These are phyloP conservation scores for Cyberlindnera subsufficiens DNA, from an alignment of 805 yeast genomes.

Conservation along the genomic window DNA sequence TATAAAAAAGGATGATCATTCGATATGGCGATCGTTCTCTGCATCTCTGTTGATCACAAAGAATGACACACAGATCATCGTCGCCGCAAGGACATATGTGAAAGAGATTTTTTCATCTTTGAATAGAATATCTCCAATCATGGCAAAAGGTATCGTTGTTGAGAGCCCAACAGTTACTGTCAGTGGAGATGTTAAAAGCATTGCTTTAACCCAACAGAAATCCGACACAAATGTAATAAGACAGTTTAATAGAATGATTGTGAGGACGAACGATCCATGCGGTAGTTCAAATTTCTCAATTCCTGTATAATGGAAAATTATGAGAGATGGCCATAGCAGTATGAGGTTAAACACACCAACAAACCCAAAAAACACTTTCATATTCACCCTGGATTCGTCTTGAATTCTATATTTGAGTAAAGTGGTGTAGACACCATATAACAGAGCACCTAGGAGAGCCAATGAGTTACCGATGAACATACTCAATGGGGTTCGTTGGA, in stretches of 20 bases:
- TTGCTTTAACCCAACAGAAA: constrained; percentile 94
- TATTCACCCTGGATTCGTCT: constrained; percentile 71
- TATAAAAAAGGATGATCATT: constrained; percentile 3
- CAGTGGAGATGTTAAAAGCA: constrained; percentile 86
- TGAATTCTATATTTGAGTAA: constrained; percentile 67
- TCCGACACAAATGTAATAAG: constrained; percentile 80
- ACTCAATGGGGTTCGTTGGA: constrained; percentile 22
- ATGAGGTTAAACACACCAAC: constrained; percentile 82
- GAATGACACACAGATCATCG: constrained; percentile 74
- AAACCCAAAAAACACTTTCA: constrained; percentile 88
- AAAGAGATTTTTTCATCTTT: constrained; percentile 57
- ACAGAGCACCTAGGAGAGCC: constrained; percentile 80
- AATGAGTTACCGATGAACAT: constrained; percentile 65
- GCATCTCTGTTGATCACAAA: constrained; percentile 78
- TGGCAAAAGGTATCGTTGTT: constrained; percentile 89
- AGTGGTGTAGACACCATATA: constrained; percentile 89
- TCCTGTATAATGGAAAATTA: constrained; percentile 56
- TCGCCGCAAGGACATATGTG: constrained; percentile 74
- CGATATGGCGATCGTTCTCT: constrained; percentile 43
- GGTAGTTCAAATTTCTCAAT: constrained; percentile 75
- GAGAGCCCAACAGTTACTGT: constrained; percentile 95
- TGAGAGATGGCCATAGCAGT: constrained; percentile 75
- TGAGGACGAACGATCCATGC: constrained; percentile 40
- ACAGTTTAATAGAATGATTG: constrained; percentile 59
- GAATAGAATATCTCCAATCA: constrained; percentile 81